Conservation (phyloP, 192 early-diverging fungal species). For the Coemansia sp. region DNA sequence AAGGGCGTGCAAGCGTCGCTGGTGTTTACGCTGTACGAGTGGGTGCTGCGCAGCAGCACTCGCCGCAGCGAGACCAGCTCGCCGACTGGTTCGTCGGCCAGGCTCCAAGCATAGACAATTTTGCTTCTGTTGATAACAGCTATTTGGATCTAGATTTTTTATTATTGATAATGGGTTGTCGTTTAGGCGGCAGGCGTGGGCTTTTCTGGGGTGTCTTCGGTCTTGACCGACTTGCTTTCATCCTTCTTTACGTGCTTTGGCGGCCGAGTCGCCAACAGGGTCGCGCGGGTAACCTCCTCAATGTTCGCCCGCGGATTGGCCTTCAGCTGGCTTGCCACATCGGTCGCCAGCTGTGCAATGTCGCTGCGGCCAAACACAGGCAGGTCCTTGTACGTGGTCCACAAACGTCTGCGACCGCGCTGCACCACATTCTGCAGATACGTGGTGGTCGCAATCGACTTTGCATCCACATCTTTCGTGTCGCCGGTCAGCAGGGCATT, state of each 20-base stretch:
- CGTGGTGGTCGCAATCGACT: conserved; percentile 14
- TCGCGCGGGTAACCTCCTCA: conserved; percentile 31
- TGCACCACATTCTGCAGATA: conserved; percentile 14
- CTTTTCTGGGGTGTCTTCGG: neutral
- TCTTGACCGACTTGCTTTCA: too few species aligned
- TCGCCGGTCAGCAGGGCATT: conserved; percentile 26
- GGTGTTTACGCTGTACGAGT: conserved; percentile 91
- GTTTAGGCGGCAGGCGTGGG: too few species aligned
- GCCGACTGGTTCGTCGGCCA: conserved; percentile 5
- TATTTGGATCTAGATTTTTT: too few species aligned
- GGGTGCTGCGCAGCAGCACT: conserved; percentile 28
- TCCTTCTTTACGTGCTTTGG: too few species aligned
- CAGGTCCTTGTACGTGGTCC: conserved; percentile 41
- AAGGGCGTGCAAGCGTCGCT: conserved; percentile 84
- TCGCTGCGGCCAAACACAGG: conserved; percentile 25
- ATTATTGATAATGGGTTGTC: neutral
- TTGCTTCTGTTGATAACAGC: neutral
- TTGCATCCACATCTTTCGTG: conserved; percentile 9
- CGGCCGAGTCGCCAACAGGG: conserved; percentile 27
- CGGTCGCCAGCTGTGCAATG: conserved; percentile 27
- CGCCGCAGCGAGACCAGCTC: neutral
- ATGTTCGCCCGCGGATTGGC: conserved; percentile 34
- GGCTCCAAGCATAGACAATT: conserved; percentile 11
- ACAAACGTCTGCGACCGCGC: conserved; percentile 32
- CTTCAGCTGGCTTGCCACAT: conserved; percentile 27